phyloP scores from a whole-genome alignment of 176 grass and related monocot species.

The Musa troglodytarum region DNA sequence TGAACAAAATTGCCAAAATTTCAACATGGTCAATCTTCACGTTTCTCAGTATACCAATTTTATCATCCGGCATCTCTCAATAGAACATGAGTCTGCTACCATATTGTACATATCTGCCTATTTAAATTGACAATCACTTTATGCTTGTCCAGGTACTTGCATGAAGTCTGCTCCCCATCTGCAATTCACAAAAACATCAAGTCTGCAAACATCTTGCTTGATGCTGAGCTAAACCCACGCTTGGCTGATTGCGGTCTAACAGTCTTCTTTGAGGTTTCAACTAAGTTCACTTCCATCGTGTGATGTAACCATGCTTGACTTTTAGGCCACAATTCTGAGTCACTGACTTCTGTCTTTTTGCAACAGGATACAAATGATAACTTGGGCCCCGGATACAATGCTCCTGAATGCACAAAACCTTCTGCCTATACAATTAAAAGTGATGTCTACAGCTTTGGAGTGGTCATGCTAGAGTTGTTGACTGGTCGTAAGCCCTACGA shows the following conservation, averaged over 20 bases:
- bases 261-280: conserved; percentile 66
- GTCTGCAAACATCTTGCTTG: conserved; percentile 81
- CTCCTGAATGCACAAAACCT: conserved; percentile 61
- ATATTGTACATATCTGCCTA: neutral
- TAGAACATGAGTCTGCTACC: too few relatives aligned
- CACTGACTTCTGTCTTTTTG: conserved; percentile 2
- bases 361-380: conserved; percentile 65
- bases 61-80: too few relatives aligned
- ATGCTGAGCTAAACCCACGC: conserved; percentile 71
- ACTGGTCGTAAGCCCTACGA: conserved; percentile 70
- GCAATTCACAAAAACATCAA: conserved; percentile 88
- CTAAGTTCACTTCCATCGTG: neutral
- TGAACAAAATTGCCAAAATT: too few relatives aligned
- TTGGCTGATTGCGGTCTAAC: conserved; percentile 62
- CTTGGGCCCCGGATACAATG: conserved; percentile 63
- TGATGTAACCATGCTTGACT: neutral
- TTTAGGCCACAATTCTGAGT: neutral
- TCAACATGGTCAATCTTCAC: too few relatives aligned
- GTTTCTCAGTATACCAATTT: too few relatives aligned
- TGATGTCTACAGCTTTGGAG: conserved; percentile 77
- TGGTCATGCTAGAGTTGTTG: conserved; percentile 86
- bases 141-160: conserved; percentile 61
- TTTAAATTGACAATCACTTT: neutral
- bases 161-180: conserved; percentile 75
- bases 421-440: conserved; percentile 73